Base-by-base conservation (phyloP, 495 filamentous ascomycete genomes). In the Antarctomyces pellizariae region DNA sequence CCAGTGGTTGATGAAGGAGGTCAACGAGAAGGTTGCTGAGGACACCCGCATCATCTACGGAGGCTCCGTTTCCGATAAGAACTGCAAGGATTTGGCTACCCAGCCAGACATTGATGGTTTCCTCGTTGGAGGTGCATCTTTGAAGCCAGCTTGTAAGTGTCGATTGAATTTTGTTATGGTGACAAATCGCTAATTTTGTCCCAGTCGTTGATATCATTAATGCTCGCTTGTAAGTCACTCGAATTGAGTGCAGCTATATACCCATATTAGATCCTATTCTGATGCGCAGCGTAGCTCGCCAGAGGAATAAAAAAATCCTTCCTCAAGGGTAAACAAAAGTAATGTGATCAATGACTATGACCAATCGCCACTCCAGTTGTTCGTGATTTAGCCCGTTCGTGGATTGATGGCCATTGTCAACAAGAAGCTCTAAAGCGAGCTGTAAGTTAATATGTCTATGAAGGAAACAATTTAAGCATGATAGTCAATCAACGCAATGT, bases 51-150 rank as follows among this genome's bases (percentile, higher is more conserved):
- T 97, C 45, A 67, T 97, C 39, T 97, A 97, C 52, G 86, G 86
- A 34, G 86, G 86, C 36, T 84, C 75, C 42, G 86, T 97, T 38
- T 91, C 63, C 46, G 86, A 89, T 60, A 91, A 91, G 75, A 97
- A 97, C 68, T 86, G 77, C 61, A 70, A 67, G 44, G 84, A 93
- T 15, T 66, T 97, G 42, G 73, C 75, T 38, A 75, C 74, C 57
- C 66, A 93, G 65, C 47, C 61, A 33, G 89, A 97, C 59, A 84
- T 97, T 52, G 86, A 97, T 51, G 86, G 86, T 12, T 97, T 97
- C 64, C 66, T 97, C 41, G 86, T 97, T 45, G 86, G 86, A 41
- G 86, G 86, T 52, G 86, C 86, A 38, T 90, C 78, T 56, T 66
- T 97, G 59, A 97, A 97, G 69, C 86, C 86, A 41, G 86, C 83